A percentile compares a stretch with the other conserved stretches of the same genome.
Evolutionary conservation across 805 yeast genomes (phyloP).

Genomic region (Nakazawaea pomicola): DNA sequence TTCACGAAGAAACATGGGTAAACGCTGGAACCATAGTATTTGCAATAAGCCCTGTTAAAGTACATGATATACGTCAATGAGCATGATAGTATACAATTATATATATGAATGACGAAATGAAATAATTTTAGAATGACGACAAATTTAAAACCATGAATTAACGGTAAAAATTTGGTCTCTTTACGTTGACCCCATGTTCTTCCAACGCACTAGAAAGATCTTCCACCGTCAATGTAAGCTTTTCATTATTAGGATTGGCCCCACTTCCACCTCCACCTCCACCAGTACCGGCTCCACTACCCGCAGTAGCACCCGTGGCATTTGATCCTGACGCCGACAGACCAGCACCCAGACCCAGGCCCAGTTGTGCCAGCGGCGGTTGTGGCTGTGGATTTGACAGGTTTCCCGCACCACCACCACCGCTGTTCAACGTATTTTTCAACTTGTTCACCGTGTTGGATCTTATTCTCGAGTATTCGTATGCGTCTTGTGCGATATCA

Average conservation of each 20-base stretch:
- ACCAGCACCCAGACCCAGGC: slow-evolving; percentile 5
- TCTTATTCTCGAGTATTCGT: slow-evolving; percentile 89
- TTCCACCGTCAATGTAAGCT: slow-evolving; percentile 86
- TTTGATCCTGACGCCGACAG: slow-evolving; percentile 13
- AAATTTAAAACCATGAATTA: no score
- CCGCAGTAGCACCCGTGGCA: slow-evolving; percentile 16
- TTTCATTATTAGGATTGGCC: slow-evolving; percentile 27
- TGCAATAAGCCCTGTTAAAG: no score
- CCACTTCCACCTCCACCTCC: slow-evolving; percentile 13
- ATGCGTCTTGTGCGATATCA: slow-evolving; percentile 95
- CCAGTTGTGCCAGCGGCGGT: slow-evolving; percentile 6
- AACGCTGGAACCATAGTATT: no score
- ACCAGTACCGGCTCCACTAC: slow-evolving; percentile 15
- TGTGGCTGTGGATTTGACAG: slow-evolving; percentile 25
- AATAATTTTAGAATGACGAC: no score
- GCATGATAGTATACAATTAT: no score
- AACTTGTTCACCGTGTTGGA: slow-evolving; percentile 81
- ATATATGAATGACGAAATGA: neutral
- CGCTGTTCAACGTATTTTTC: slow-evolving; percentile 71
- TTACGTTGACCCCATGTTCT: slow-evolving; percentile 77
- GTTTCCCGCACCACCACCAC: no score
- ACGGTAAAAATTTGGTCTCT: slow-evolving; percentile 92
- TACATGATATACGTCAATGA: no score
- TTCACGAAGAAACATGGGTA: no score
- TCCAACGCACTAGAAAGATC: slow-evolving; percentile 88